These are phyloP conservation scores for Nicotiana sylvestris DNA, from an alignment of 257 asterid species.

Conservation along the genomic window DNA sequence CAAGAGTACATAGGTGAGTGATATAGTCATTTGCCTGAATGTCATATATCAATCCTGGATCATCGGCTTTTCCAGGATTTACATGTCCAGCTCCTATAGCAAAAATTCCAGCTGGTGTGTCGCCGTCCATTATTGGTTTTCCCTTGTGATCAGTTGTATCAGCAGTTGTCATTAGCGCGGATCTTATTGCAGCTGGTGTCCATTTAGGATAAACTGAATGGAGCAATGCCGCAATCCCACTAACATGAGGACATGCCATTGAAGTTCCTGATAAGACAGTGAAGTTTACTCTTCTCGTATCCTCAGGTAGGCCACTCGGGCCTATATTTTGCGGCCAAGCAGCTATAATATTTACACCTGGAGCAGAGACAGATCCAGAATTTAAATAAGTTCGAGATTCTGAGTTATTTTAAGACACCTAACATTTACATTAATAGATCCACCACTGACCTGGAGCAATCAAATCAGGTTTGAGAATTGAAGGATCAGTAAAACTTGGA, in stretches of 20 bases:
- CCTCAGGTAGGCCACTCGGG: constrained; percentile 80
- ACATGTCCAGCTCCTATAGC: constrained; percentile 95
- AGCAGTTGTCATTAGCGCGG: constrained; percentile 26
- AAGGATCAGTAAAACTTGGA: constrained; percentile 16
- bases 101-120: constrained; percentile 57
- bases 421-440: not conserved
- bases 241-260: constrained; percentile 15
- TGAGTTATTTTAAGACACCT: not conserved
- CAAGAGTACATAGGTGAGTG: constrained; percentile 68
- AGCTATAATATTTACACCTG: constrained; percentile 90
- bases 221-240: constrained; percentile 16
- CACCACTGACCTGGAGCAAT: constrained; percentile 8
- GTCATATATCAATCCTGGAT: constrained; percentile 81
- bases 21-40: constrained; percentile 57
- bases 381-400: not conserved
- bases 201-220: constrained; percentile 7
- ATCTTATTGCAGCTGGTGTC: constrained; percentile 22
- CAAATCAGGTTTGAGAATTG: constrained; percentile 19
- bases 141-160: constrained; percentile 59
- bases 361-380: constrained; percentile 29
- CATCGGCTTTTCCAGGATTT: constrained; percentile 61
- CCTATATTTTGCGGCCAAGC: constrained; percentile 96
- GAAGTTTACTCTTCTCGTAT: constrained; percentile 86
- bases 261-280: constrained; percentile 68
- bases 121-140: constrained; percentile 78